Base-by-base conservation (phyloP, 2,329 filamentous ascomycete species). In the Beauveria caledonica region DNA sequence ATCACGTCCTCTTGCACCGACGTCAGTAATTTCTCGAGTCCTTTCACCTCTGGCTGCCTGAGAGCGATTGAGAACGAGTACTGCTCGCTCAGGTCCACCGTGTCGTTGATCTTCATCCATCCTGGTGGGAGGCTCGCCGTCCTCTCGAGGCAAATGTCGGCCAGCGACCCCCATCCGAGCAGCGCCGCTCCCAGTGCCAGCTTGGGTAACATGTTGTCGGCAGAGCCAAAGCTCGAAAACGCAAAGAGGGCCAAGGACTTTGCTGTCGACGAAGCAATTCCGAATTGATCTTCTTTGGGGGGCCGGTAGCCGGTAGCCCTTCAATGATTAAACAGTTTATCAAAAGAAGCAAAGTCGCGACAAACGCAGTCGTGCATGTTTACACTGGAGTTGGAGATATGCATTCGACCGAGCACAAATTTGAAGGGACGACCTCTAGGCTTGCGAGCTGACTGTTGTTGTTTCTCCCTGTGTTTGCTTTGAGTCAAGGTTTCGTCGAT, bases 1-100 rank as follows among this genome's bases (percentile, higher is more conserved):
- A 80, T 67, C 60, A 76, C 71, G 17, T 50, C 36, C 40, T 36
- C 49, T n/a, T 55, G 58, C 44, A 64, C 60, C 10, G 74, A 64
- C 59, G 64, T 67, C 9, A 67, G 60, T 19, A 60, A 39, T 5
- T 51, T 49, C 46, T 61, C 56, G 23, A 65, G 60, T 1, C 59
- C 53, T 15, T 56, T 54, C 44, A 65, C 39, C 15, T 60, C 44
- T 11, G 62, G 62, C 56, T 64, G 63, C 46, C 61, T 61, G 23
- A 65, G 9, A 2, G 63, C 62, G 19, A 65, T 57, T 15, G 62
- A 63, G 33, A 65, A 62, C 5, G 51, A 36, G 36, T 61, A 62
- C 29, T 67, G 63, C 23, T 67, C 67, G 29, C 68, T 65, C 10
- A 62, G 59, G 40, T 69, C 56, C 23, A 42, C 27, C 1, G 66